These are phyloP conservation scores for Neonectria neomacrospora DNA, from an alignment of 2,329 filamentous ascomycete species.

Conservation along the genomic window DNA sequence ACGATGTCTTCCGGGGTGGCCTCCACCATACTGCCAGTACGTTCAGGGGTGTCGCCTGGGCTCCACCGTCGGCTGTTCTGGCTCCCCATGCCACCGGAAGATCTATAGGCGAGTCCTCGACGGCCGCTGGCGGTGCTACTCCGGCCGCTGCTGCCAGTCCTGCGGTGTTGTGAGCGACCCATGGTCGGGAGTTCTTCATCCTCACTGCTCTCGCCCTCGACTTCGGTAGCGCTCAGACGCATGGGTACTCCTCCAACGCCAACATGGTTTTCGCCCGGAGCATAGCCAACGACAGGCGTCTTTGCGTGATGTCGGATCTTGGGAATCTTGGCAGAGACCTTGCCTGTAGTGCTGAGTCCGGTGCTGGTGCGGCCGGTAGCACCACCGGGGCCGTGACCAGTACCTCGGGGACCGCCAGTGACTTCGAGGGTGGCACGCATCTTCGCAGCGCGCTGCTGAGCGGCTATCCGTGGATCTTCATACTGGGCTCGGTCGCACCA, in stretches of 20 bases:
- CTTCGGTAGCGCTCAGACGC: constrained; percentile 92
- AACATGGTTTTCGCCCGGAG: constrained; percentile 79
- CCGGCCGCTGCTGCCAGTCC: constrained; percentile 79
- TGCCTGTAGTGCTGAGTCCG: constrained; percentile 68
- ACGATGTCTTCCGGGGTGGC: constrained; percentile 49
- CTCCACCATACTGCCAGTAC: constrained; percentile 63
- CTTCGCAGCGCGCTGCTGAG: constrained; percentile 88
- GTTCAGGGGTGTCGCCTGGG: constrained; percentile 66
- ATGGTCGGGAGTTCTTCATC: constrained; percentile 69
- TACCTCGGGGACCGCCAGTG: constrained; percentile 68
- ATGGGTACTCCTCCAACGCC: constrained; percentile 85
- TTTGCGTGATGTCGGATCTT: constrained; percentile 93
- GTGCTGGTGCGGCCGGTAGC: constrained; percentile 67
- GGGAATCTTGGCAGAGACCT: constrained; percentile 86
- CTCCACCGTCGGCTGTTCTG: constrained; percentile 60
- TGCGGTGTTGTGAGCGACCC: constrained; percentile 70
- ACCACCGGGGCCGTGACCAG: constrained; percentile 52
- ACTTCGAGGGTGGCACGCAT: constrained; percentile 87
- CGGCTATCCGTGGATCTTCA: constrained; percentile 85
- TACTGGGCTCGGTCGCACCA: constrained; percentile 97
- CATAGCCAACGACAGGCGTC: constrained; percentile 81
- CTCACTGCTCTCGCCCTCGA: constrained; percentile 87
- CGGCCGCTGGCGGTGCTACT: constrained; percentile 71
- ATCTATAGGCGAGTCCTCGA: constrained; percentile 60
- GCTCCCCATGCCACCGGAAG: constrained; percentile 59